These are phyloP conservation scores for Claviceps digitariae DNA, from an alignment of 2,329 filamentous ascomycete genomes.

Conservation along the genomic window DNA sequence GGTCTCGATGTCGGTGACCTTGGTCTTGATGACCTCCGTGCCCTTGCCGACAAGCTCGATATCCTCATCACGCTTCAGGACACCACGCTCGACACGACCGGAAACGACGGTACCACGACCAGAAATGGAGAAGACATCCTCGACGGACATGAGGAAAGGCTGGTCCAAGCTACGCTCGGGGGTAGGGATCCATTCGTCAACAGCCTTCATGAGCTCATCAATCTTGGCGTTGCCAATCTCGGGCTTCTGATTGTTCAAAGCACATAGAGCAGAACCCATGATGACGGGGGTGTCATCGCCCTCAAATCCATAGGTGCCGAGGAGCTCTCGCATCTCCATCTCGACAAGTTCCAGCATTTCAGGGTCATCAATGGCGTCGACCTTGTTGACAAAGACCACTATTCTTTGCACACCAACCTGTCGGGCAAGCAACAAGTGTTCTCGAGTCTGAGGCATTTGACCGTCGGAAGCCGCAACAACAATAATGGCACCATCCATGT, in stretches of 20 bases:
- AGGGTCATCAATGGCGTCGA: slow-evolving; percentile 91
- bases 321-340: slow-evolving; percentile 99
- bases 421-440: slow-evolving; percentile 93
- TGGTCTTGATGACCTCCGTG: slow-evolving; percentile 77
- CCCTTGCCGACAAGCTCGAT: slow-evolving; percentile 91
- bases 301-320: slow-evolving; percentile 87
- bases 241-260: slow-evolving; percentile 70
- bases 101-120: slow-evolving; percentile 95
- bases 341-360: slow-evolving; percentile 99
- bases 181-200: slow-evolving; percentile 94
- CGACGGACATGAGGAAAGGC: slow-evolving; percentile 97
- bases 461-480: slow-evolving; percentile 97
- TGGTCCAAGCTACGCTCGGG: slow-evolving; percentile 90
- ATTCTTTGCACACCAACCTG: slow-evolving; percentile 98
- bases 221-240: slow-evolving; percentile 85
- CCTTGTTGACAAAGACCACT: slow-evolving; percentile 99
- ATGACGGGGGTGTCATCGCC: slow-evolving; percentile 96
- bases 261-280: slow-evolving; percentile 92
- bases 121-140: slow-evolving; percentile 81
- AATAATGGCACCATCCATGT: slow-evolving; percentile 98
- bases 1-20: slow-evolving; percentile 98
- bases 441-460: slow-evolving; percentile 98
- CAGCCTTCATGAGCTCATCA: slow-evolving; percentile 77
- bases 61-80: slow-evolving; percentile 85
- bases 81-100: slow-evolving; percentile 91